A percentile compares a stretch with the other conserved stretches of the same genome.
Conservation (phyloP, 306 rosid species). For the Ceratonia siliqua region DNA sequence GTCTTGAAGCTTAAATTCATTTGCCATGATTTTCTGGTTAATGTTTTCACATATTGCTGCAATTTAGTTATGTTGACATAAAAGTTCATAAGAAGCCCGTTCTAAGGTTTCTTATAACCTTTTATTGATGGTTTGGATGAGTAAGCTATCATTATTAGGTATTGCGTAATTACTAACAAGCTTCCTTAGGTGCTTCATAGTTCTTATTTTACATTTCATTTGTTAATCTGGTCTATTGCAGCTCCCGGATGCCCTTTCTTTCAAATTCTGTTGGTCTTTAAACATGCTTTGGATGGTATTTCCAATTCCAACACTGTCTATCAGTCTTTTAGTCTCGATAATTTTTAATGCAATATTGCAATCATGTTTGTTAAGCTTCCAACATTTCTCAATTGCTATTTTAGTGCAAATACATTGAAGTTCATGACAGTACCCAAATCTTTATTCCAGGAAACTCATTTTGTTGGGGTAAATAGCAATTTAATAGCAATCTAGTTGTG, state of each 20-base stretch:
- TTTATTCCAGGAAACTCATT: background rate
- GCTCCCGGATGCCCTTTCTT: background rate
- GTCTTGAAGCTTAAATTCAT: constrained; percentile 14
- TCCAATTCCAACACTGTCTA: background rate
- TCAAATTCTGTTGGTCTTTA: background rate
- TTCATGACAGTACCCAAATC: background rate
- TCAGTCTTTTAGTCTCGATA: background rate
- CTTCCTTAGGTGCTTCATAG: background rate
- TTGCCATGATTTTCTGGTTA: background rate
- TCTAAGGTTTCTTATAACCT: background rate
- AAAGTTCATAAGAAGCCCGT: background rate
- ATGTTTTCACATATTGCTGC: background rate
- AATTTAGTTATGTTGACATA: background rate
- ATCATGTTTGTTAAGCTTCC: background rate
- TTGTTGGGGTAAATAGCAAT: background rate
- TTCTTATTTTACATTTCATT: constrained; percentile 10
- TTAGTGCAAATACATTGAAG: background rate
- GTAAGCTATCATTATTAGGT: background rate
- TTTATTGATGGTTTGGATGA: constrained; percentile 20
- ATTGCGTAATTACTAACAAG: background rate
- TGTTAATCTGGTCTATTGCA: constrained; percentile 6
- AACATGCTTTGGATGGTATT: background rate
- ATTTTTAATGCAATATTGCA: background rate
- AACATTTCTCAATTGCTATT: background rate
- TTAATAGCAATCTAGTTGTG: background rate